Base-by-base conservation (phyloP, 805 yeast species). In the Kazachstania taianensis region DNA sequence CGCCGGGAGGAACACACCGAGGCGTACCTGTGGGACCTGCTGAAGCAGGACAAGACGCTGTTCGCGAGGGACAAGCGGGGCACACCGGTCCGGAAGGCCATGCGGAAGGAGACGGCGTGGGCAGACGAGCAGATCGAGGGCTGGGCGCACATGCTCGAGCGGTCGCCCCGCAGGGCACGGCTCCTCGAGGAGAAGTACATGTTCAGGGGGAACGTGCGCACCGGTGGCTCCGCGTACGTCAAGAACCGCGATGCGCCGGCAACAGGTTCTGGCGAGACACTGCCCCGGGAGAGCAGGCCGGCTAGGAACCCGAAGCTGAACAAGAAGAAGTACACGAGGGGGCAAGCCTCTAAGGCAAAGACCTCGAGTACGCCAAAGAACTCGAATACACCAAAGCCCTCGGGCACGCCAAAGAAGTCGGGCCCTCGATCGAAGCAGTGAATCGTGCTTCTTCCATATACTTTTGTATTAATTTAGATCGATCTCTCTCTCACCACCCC, bases 111-210 rank as follows among this genome's bases (percentile, higher is more conserved):
- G 26, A 70, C 78, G 0, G 65, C 65, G 1, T 85, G 94, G 95
- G 66, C 86, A 0, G 87, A 86, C 56, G 95, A 85, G 50, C 94
- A 84, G 53, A 74, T 89, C 32, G 96, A 87, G 65, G 94, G 95
- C 0, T 89, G 96, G 96, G 79, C 80, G 1, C 62, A 81, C 38
- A 80, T 81, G 80, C 53, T 86, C 14, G 67, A 73, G 35, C 72
- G 72, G 47, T 72, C 76, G 29, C 85, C 92, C 1, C 65, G 66
- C 30, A 65, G 81, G 38, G 78, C 72, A 43, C 70, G 71, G 45
- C 40, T 73, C 2, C 53, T 82, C 38, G 94, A 82, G 48, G 79
- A 77, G 35, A 70, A 70, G 42, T 76, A 63, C 45, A 62, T 74
- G 63, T 68, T 69, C 40, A 61, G 54, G 42, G 75, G 74, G 2